Base-by-base conservation (phyloP, 139 green algal species). In the Picochlorum sp. region DNA sequence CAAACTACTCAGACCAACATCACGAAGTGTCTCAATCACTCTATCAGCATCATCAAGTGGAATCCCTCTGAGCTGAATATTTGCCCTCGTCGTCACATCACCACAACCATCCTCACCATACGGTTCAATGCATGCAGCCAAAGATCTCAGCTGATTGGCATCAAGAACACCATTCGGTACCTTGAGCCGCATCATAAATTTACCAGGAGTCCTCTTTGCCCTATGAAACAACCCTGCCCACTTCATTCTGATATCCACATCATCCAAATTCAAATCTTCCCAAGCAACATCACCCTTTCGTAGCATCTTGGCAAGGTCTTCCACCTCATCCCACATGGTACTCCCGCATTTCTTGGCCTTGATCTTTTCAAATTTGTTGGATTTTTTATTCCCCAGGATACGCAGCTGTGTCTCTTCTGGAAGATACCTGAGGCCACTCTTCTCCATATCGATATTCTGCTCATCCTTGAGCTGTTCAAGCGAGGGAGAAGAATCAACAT, bases 161-260 rank as follows among this genome's bases (percentile, higher is more conserved):
- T 68, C 91, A 14, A 94, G 66, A 70, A 96, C 82, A 18, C 92
- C 91, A 57, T 92, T 95, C 57, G 92, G 91, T 3, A 97, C 73
- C 80, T 94, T 95, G 49, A 98, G 77, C 28, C 94, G 86, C 89
- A 98, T 97, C 93, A 99, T 98, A 80, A 97, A 98, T 44, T 81
- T 85, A n/a, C 86, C 86, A 4, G 90, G 88, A 2, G 89, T 86
- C 47, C 80, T 77, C 81, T 99, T 99, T 51, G 81, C 73, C 30
- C 94, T 77, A 77, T 99, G 94, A 83, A 99, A 98, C 10, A 99
- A 74, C 5, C 94, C 94, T 3, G 87, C 75, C 91, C 92, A 98
- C 83, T 99, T 99, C 37, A 96, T 68, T 37, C 93, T 82, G 68
- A 95, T 74, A 71, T 98, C 93, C 6, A 98, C 71, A 72, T 98